Conservation (phyloP, 208 protist species). For the Trypanosoma mega region DNA sequence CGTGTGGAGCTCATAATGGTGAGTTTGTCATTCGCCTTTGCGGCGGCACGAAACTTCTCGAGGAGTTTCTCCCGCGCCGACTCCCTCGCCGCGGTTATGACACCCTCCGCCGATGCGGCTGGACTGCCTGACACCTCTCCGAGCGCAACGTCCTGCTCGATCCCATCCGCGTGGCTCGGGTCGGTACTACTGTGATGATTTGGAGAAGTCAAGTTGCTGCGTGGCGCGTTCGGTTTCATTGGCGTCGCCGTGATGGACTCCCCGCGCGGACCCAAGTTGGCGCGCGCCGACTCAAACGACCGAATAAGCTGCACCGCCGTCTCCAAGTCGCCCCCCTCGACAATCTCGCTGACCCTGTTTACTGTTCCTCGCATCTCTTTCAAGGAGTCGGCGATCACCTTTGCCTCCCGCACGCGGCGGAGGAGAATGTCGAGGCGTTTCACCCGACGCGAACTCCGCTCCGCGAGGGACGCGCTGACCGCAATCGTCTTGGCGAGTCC, state of each 20-base stretch:
- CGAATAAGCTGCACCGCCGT: slow-evolving; percentile 50
- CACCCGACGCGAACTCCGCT: slow-evolving; percentile 48
- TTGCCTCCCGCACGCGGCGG: slow-evolving; percentile 49
- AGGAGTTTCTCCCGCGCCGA: slow-evolving; percentile 32
- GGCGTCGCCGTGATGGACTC: not conserved
- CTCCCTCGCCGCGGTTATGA: slow-evolving; percentile 31
- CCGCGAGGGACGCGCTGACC: slow-evolving; percentile 48
- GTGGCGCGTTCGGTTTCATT: too few species aligned
- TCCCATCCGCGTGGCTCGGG: slow-evolving; percentile 3
- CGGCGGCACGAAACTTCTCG: slow-evolving; percentile 26
- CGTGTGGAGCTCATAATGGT: slow-evolving; percentile 55
- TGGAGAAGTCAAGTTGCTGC: too few species aligned
- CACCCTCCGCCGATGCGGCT: not conserved
- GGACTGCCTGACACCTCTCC: slow-evolving; percentile 10
- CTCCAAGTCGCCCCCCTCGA: slow-evolving; percentile 48
- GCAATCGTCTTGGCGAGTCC: slow-evolving; percentile 45
- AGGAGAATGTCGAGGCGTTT: slow-evolving; percentile 49
- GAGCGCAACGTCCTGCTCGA: slow-evolving; percentile 26
- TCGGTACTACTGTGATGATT: not conserved
- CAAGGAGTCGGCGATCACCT: slow-evolving; percentile 49
- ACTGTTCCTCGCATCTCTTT: slow-evolving; percentile 44
- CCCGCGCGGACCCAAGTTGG: slow-evolving; percentile 19
- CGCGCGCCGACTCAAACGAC: slow-evolving; percentile 62
- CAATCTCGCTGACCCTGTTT: slow-evolving; percentile 24
- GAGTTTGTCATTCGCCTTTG: slow-evolving; percentile 60